These are phyloP conservation scores for Coccinonectria pachysandricola DNA, from an alignment of 2,329 filamentous ascomycete genomes.

Conservation along the genomic window DNA sequence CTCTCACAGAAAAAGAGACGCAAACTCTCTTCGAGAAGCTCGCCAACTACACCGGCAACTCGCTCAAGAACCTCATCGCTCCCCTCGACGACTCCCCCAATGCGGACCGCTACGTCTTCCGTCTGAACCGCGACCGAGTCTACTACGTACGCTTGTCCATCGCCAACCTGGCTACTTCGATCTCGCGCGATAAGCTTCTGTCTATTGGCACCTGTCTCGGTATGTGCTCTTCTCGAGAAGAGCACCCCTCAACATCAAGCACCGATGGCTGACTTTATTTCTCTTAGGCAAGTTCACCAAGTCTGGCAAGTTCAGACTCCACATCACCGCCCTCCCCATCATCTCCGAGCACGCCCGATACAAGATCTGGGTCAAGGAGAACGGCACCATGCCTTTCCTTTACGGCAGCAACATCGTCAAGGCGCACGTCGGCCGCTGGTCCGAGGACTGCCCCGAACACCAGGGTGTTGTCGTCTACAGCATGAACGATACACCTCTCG, in stretches of 20 bases:
- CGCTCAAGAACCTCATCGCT: slow-evolving; percentile 74
- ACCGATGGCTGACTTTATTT: no score
- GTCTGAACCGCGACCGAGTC: slow-evolving; percentile 69
- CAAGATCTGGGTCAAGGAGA: slow-evolving; percentile 94
- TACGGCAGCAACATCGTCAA: slow-evolving; percentile 84
- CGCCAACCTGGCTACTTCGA: slow-evolving; percentile 81
- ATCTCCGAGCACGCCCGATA: slow-evolving; percentile 86
- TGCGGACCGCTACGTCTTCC: slow-evolving; percentile 75
- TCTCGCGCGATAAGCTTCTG: slow-evolving; percentile 71
- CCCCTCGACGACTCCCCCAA: slow-evolving; percentile 57
- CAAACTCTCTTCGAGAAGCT: slow-evolving; percentile 84
- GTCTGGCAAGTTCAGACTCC: slow-evolving; percentile 87
- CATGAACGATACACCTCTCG: slow-evolving; percentile 89
- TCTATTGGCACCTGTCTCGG: slow-evolving; percentile 80
- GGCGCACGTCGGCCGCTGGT: slow-evolving; percentile 65
- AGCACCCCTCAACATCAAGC: no score
- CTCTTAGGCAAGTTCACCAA: slow-evolving; percentile 81
- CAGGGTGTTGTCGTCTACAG: slow-evolving; percentile 81
- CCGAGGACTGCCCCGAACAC: slow-evolving; percentile 87
- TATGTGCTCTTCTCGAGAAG: no score
- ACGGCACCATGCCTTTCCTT: slow-evolving; percentile 94
- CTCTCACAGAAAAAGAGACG: slow-evolving; percentile 69
- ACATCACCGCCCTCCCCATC: slow-evolving; percentile 80
- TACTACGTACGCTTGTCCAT: slow-evolving; percentile 88
- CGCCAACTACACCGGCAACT: slow-evolving; percentile 83